Evolutionary conservation across 768 basidiomycete genomes (phyloP), one percentile per base, ranked within the genome.

Genomic region (Pisolithus orientalis): DNA sequence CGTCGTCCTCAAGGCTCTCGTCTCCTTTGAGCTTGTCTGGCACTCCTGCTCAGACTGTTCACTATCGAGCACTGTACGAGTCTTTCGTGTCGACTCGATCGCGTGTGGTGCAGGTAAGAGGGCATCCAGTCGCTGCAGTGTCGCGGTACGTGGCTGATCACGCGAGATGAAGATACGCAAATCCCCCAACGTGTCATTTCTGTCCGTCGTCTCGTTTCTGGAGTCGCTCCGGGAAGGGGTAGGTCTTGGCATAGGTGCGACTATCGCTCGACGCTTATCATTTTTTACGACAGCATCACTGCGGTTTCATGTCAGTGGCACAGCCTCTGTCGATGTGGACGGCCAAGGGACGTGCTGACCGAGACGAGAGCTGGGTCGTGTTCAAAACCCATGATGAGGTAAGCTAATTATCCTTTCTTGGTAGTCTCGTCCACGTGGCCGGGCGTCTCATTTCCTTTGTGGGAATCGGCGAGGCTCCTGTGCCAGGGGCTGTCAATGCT

Each of bases 381-480:
- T 84, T 83, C 65, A 65, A 65, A 54, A 75, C 77, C 0, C 84
- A 85, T 56, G 76, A 79, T 61, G 81, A 85, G 72, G 83, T 85
- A 54, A 60, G 83, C 66, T 51, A 50, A 51, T 29, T 44, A 13
- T 14, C 53, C 16, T 16, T 16, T 28, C 53, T 17, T 50, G 51
- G 48, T 39, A 11, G 34, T 42, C 21, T 7, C 10, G 2, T 17
- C 28, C 51, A 52, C 51, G 21, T 50, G 54, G 44, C 53, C 42
- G 52, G 48, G 31, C 11, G 28, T 37, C 56, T 38, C 13, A 44
- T 34, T 47, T 55, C 46, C 39, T 39, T 49, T 47, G 56, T 54
- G 51, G 56, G 54, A 60, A 55, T 56, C 56, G 58, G 60, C 51
- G 51, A 50, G 25, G 11, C 21, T 43, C 10, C 21, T 21, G 21